Base-by-base conservation (phyloP, 257 asterid genomes). In the Schizonepeta tenuifolia region DNA sequence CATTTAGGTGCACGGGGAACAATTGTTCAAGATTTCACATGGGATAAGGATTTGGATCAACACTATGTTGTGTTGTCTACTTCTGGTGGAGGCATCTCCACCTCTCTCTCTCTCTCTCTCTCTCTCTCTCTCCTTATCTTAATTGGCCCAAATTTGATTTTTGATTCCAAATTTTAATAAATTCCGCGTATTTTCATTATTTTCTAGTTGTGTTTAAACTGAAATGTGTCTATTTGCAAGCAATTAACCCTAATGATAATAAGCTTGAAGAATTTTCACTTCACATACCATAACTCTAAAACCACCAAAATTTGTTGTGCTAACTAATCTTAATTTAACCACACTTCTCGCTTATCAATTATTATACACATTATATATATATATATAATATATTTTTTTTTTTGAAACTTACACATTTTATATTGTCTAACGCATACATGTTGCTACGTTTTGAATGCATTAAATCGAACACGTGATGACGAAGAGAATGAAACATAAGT, bases 21-120 rank as follows among this genome's bases (percentile, higher is more conserved):
- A 75, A 28, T 10, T 24, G 10, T 38, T 18, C 71, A 60, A 49
- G 15, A 61, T 12, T 49, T 73, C 84, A 80, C 84, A 77, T 74
- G 84, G 74, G 13, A 38, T 13, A n/a, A 24, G 0, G 72, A 54
- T 0, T 61, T 61, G 36, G 67, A 61, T 61, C 43, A 44, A 47
- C 65, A 10, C 24, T 21, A 50, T 26, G 67, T 50, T 76, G 70
- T 26, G 67, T 50, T 76, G 70, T 65, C 56, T 65, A 15, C 35
- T 53, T 38, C 38, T 43, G 69, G 58, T 70, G 62, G 33, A 15
- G 71, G 53, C 7, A 35, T 38, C 24, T 56, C 63, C 54, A 1
- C 7, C 38, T 35, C 38, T 35, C 41, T 36, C 41, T 8, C 41
- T 31, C 36, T 31, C 36, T 7, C 3, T 31, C 2, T 31, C 36